A percentile compares a stretch with the other conserved stretches of the same genome.
Evolutionary conservation across 495 filamentous ascomycete species (phyloP).

Genomic region (Trichocladium antarcticum): DNA sequence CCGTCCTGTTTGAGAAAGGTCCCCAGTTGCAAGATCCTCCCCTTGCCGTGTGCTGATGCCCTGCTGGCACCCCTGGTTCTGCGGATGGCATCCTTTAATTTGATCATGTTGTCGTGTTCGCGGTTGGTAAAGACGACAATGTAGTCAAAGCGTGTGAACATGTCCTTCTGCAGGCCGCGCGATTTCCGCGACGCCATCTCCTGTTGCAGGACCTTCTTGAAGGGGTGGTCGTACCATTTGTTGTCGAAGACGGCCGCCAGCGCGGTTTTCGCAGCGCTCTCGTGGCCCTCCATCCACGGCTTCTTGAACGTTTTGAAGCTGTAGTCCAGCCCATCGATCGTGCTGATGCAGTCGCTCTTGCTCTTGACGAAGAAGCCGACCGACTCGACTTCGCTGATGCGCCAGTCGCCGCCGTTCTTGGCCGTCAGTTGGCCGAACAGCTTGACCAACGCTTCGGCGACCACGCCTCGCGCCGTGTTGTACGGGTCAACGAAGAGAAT

Average conservation of each 20-base stretch:
- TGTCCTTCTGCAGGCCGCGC: slow-evolving; percentile 8
- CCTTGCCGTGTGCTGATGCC: slow-evolving; percentile 5
- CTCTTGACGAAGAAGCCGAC: slow-evolving; percentile 21
- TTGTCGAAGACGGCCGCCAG: slow-evolving; percentile 19
- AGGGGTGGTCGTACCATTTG: slow-evolving; percentile 13
- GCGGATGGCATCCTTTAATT: slow-evolving; percentile 13
- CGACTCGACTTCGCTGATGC: slow-evolving; percentile 9
- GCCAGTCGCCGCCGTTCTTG: slow-evolving; percentile 8
- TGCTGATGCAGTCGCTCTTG: slow-evolving; percentile 3
- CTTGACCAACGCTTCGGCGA: slow-evolving; percentile 15
- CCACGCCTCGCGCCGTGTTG: slow-evolving; percentile 14
- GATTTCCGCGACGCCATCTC: neutral
- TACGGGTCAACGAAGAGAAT: slow-evolving; percentile 22
- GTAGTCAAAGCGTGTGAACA: slow-evolving; percentile 16
- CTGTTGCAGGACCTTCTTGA: slow-evolving; percentile 10
- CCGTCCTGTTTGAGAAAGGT: slow-evolving; percentile 3
- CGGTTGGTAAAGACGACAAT: slow-evolving; percentile 19
- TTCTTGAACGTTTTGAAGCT: slow-evolving; percentile 6
- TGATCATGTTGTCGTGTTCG: slow-evolving; percentile 20
- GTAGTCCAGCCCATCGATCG: slow-evolving; percentile 17
- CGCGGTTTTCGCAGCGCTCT: neutral
- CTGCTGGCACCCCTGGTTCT: neutral
- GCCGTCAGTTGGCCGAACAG: slow-evolving; percentile 13
- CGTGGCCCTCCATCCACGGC: slow-evolving; percentile 7
- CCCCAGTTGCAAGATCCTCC: slow-evolving; percentile 19